A percentile compares a stretch with the other conserved stretches of the same genome.
These are phyloP conservation scores for Discostella pseudostelligera DNA, from an alignment of 108 stramenopile species.

Conservation along the genomic window DNA sequence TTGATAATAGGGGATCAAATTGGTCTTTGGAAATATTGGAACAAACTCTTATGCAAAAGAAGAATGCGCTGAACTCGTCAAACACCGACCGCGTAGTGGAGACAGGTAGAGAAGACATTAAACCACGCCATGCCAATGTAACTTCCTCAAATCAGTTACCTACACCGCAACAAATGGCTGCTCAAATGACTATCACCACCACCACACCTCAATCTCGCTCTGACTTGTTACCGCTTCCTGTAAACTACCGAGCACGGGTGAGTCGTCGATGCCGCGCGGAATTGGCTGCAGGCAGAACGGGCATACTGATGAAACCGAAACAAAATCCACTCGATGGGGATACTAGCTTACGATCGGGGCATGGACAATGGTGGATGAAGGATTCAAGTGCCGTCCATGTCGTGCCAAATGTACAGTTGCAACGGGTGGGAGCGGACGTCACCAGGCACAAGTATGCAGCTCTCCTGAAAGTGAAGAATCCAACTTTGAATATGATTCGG, in stretches of 20 bases:
- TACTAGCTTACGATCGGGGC: slow-evolving; percentile 70
- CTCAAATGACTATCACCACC: slow-evolving; percentile 36
- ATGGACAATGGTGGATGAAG: slow-evolving; percentile 78
- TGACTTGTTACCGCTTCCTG: slow-evolving; percentile 61
- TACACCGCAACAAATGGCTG: slow-evolving; percentile 31
- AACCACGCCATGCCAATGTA: background rate
- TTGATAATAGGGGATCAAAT: slow-evolving; percentile 9
- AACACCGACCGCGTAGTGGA: background rate
- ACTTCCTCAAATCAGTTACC: slow-evolving; percentile 4
- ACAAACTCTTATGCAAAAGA: slow-evolving; percentile 46
- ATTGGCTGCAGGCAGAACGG: slow-evolving; percentile 71
- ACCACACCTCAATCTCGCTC: slow-evolving; percentile 29
- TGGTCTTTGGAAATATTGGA: slow-evolving; percentile 71
- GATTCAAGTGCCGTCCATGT: slow-evolving; percentile 84
- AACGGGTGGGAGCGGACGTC: slow-evolving; percentile 30
- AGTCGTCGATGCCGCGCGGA: slow-evolving; percentile 76
- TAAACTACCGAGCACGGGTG: slow-evolving; percentile 61
- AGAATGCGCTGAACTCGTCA: slow-evolving; percentile 18
- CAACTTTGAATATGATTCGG: slow-evolving; percentile 70
- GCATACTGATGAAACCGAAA: slow-evolving; percentile 86
- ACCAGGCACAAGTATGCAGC: slow-evolving; percentile 36
- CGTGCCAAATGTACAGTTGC: slow-evolving; percentile 59
- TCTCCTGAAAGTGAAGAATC: slow-evolving; percentile 72
- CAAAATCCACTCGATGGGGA: slow-evolving; percentile 90
- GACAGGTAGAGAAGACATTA: background rate